Conservation (phyloP, 192 early-diverging fungal species). For the Backusella luteola region DNA sequence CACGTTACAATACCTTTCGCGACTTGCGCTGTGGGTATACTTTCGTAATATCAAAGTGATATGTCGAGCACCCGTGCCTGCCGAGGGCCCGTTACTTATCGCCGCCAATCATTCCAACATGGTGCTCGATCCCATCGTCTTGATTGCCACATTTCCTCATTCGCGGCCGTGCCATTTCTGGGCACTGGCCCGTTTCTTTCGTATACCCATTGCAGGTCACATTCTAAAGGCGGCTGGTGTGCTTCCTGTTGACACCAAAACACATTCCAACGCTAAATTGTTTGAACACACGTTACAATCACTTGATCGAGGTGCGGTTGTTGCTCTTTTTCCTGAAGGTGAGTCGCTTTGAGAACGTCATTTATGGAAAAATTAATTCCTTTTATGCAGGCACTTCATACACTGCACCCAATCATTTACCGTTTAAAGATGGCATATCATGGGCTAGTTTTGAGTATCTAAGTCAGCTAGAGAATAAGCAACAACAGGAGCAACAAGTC, state of each 20-base stretch:
- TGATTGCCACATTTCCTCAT: slow-evolving; percentile 47
- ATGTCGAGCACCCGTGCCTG: slow-evolving; percentile 33
- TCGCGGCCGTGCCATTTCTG: slow-evolving; percentile 48
- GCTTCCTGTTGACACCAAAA: slow-evolving; percentile 47
- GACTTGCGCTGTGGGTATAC: slow-evolving; percentile 32
- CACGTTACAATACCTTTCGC: slow-evolving; percentile 20
- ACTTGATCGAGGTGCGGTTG: slow-evolving; percentile 37
- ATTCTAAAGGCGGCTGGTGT: slow-evolving; percentile 40
- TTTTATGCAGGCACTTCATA: slow-evolving; percentile 40
- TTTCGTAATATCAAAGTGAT: slow-evolving; percentile 37
- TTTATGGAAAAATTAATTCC: neutral
- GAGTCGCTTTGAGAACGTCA: neutral
- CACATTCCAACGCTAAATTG: slow-evolving; percentile 42
- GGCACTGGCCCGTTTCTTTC: slow-evolving; percentile 47
- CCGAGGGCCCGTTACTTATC: slow-evolving; percentile 35
- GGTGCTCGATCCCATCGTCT: slow-evolving; percentile 47
- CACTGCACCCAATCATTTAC: slow-evolving; percentile 41
- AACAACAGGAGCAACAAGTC: neutral
- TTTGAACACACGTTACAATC: slow-evolving; percentile 44
- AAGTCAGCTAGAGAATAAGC: slow-evolving; percentile 10
- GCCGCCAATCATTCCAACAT: slow-evolving; percentile 45
- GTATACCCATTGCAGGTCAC: slow-evolving; percentile 29
- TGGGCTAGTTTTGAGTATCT: slow-evolving; percentile 46
- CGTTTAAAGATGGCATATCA: slow-evolving; percentile 49
- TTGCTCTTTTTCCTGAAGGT: slow-evolving; percentile 55